Percentiles rank a stretch among this genome's conserved stretches.
Conservation (phyloP, 768 basidiomycete species). For the Mycena latifolia region DNA sequence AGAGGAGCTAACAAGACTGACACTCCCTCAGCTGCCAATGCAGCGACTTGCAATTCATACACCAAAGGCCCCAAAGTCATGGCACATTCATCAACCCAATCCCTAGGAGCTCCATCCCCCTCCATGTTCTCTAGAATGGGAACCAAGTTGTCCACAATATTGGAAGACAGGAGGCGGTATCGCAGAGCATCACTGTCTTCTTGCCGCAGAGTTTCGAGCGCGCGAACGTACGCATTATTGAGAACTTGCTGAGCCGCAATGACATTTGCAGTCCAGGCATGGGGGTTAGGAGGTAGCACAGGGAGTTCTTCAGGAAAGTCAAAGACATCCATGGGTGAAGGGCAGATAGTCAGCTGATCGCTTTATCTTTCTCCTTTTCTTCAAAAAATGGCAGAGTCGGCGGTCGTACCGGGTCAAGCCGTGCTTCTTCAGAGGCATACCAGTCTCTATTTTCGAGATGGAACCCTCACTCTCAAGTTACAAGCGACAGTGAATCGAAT, state of each 20-base stretch:
- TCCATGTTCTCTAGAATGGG: slow-evolving; percentile 14
- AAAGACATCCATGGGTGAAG: slow-evolving; percentile 9
- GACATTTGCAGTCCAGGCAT: slow-evolving; percentile 16
- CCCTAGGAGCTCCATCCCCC: not conserved
- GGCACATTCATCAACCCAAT: not conserved
- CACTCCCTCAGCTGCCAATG: slow-evolving; percentile 1
- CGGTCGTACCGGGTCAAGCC: not conserved
- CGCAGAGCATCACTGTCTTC: slow-evolving; percentile 8
- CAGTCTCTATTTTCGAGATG: slow-evolving; percentile 4
- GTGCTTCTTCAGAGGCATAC: not conserved
- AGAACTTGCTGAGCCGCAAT: not conserved
- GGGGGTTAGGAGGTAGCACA: not conserved
- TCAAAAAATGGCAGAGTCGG: too few relatives aligned
- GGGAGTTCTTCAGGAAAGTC: slow-evolving; percentile 4
- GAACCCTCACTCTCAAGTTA: not conserved
- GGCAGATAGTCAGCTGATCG: slow-evolving; percentile 8
- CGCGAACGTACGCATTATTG: slow-evolving; percentile 3
- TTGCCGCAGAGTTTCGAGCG: slow-evolving; percentile 4
- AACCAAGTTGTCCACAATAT: slow-evolving; percentile 10
- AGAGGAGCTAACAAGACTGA: not conserved
- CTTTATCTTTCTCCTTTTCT: not conserved
- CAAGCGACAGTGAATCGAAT: too few relatives aligned
- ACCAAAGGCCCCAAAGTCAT: not conserved
- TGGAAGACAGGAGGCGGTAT: slow-evolving; percentile 11
- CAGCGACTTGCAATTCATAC: slow-evolving; percentile 2